Conservation (phyloP, 2,329 filamentous ascomycete species). For the Albifimbria verrucaria region DNA sequence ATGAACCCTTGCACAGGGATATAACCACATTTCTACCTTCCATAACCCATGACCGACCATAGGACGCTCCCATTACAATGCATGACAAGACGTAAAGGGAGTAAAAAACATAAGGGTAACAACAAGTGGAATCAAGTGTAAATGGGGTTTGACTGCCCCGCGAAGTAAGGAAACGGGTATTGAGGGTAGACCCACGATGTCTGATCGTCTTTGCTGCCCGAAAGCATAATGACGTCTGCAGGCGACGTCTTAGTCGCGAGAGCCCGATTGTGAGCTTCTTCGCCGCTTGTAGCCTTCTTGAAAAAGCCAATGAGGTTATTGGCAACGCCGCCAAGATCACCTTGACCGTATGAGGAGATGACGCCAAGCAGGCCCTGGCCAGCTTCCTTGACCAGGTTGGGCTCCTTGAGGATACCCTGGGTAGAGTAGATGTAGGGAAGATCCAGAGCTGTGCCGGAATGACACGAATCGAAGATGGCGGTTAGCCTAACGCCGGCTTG, state of each 20-base stretch:
- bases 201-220: constrained; percentile 93
- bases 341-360: constrained; percentile 57
- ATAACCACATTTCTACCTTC: not conserved
- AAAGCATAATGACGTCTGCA: constrained; percentile 97
- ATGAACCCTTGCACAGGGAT: not conserved
- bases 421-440: constrained; percentile 68
- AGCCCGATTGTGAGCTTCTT: constrained; percentile 77
- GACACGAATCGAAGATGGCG: constrained; percentile 64
- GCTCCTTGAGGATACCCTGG: constrained; percentile 65
- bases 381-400: constrained; percentile 65
- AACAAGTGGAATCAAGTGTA: constrained; percentile 8
- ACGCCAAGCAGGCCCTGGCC: constrained; percentile 60
- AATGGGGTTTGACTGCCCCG: constrained; percentile 10
- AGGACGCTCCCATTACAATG: not conserved
- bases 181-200: constrained; percentile 67
- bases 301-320: constrained; percentile 77
- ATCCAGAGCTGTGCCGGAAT: constrained; percentile 64
- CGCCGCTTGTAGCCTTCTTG: constrained; percentile 81
- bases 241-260: constrained; percentile 88
- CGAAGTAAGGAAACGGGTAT: constrained; percentile 11
- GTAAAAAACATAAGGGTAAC: not conserved
- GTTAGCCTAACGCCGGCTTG: constrained; percentile 55
- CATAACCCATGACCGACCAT: not conserved
- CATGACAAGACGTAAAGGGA: not conserved
- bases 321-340: constrained; percentile 80